Conservation (phyloP, 768 basidiomycete genomes). For the Gloeophyllum trabeum region DNA sequence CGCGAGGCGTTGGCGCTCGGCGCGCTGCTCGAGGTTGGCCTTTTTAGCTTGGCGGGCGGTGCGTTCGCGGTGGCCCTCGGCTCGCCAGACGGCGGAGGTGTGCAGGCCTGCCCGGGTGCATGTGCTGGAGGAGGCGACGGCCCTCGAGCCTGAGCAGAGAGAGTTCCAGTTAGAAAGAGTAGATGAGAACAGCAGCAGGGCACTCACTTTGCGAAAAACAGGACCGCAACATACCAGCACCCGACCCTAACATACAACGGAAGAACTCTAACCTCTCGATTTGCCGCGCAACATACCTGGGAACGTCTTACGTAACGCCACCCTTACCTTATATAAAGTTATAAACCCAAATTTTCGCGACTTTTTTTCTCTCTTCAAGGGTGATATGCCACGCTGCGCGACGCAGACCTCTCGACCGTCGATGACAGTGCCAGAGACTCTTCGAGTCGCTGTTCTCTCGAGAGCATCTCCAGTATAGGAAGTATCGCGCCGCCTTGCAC, state of each 20-base stretch:
- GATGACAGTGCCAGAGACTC: slow-evolving; percentile 58
- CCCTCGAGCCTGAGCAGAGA: slow-evolving; percentile 20
- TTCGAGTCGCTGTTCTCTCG: slow-evolving; percentile 41
- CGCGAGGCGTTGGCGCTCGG: slow-evolving; percentile 25
- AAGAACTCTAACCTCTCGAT: background rate
- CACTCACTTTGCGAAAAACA: slow-evolving; percentile 13
- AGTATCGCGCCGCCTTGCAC: slow-evolving; percentile 44
- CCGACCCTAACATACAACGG: background rate
- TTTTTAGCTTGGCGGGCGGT: slow-evolving; percentile 27
- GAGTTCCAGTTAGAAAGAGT: background rate
- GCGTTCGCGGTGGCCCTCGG: slow-evolving; percentile 18
- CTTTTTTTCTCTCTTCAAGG: slow-evolving; percentile 15
- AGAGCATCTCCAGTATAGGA: slow-evolving; percentile 49
- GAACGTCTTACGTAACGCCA: slow-evolving; percentile 16
- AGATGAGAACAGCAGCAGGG: background rate
- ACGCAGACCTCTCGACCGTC: slow-evolving; percentile 36
- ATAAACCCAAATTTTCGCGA: slow-evolving; percentile 10
- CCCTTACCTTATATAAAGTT: slow-evolving; percentile 9
- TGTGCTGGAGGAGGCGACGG: slow-evolving; percentile 28
- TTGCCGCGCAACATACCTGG: slow-evolving; percentile 23
- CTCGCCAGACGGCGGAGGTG: slow-evolving; percentile 29
- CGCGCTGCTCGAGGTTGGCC: slow-evolving; percentile 33
- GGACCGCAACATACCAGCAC: slow-evolving; percentile 16
- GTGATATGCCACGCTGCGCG: slow-evolving; percentile 60
- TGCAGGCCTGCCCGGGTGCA: slow-evolving; percentile 28